A percentile compares a stretch with the other conserved stretches of the same genome.
Conservation (phyloP, 352 stramenopile species). For the Stramenopiles sp. region DNA sequence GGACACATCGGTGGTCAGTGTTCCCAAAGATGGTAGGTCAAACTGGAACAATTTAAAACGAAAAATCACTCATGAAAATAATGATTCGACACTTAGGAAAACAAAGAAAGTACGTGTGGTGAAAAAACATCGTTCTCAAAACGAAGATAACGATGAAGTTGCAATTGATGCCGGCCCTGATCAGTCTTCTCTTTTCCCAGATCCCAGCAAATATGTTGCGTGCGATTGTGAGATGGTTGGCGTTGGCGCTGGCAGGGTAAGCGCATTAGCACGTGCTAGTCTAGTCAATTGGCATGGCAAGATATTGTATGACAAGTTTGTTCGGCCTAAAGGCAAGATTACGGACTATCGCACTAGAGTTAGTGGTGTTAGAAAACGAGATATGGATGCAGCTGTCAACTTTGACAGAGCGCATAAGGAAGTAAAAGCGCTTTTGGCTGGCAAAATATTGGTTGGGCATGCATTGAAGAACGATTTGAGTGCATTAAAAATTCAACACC, state of each 20-base stretch:
- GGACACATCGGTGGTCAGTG: too few relatives aligned
- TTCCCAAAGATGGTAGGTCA: too few relatives aligned
- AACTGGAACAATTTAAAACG: too few relatives aligned
- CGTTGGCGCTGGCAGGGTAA: constrained; percentile 33
- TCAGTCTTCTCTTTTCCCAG: too few relatives aligned
- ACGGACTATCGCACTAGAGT: constrained; percentile 57
- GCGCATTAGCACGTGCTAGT: constrained; percentile 39
- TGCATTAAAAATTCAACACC: constrained; percentile 47
- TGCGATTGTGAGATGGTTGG: constrained; percentile 66
- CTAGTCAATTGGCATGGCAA: constrained; percentile 46
- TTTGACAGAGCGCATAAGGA: constrained; percentile 24
- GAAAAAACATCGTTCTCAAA: too few relatives aligned
- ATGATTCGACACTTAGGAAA: too few relatives aligned
- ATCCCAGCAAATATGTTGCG: constrained; percentile 28
- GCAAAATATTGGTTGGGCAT: constrained; percentile 58
- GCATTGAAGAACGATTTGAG: constrained; percentile 45
- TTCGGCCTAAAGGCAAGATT: constrained; percentile 39
- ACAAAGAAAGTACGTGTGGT: too few relatives aligned
- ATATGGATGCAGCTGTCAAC: constrained; percentile 31
- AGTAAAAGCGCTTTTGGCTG: constrained; percentile 35
- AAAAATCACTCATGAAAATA: too few relatives aligned
- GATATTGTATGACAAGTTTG: constrained; percentile 39
- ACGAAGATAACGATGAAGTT: too few relatives aligned
- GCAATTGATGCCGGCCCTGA: too few relatives aligned
- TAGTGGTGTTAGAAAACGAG: constrained; percentile 35